A percentile compares a stretch with the other conserved stretches of the same genome.
phyloP scores from a whole-genome alignment of 176 grass and related monocot species.

The Phoenix dactylifera region DNA sequence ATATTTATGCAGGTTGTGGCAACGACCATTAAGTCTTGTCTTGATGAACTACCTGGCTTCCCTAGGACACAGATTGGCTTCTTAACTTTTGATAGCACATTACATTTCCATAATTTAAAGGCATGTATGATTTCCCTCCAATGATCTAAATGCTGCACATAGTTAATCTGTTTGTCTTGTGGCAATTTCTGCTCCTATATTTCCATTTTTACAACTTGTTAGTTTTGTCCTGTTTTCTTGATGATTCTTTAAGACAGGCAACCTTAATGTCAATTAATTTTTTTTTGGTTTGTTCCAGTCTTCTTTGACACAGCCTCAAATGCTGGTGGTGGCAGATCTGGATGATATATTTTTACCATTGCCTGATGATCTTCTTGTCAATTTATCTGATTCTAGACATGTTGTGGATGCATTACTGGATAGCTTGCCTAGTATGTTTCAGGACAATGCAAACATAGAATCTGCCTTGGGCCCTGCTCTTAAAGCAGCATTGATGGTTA shows the following conservation, averaged over 20 bases:
- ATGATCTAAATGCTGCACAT: not conserved
- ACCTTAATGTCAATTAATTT: not conserved
- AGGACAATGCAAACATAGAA: constrained; percentile 79
- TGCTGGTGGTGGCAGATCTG: constrained; percentile 84
- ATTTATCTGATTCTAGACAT: constrained; percentile 77
- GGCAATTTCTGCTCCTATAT: not conserved
- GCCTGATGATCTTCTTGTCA: constrained; percentile 94
- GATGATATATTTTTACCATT: constrained; percentile 85
- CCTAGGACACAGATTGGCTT: constrained; percentile 91
- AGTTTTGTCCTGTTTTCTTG: not conserved
- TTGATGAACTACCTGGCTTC: constrained; percentile 70
- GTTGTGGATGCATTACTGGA: constrained; percentile 82
- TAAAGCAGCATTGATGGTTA: constrained; percentile 92
- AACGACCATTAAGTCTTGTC: constrained; percentile 92
- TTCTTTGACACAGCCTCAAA: constrained; percentile 88
- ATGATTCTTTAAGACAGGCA: too few species aligned
- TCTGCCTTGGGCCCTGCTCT: constrained; percentile 89
- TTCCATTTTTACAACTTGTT: not conserved
- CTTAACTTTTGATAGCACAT: constrained; percentile 84
- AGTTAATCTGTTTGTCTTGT: not conserved
- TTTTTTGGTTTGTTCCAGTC: constrained; percentile 45
- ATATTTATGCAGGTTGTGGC: constrained; percentile 56
- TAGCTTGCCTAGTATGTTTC: constrained; percentile 92
- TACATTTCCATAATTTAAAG: constrained; percentile 99
- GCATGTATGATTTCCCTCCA: constrained; percentile 25